A percentile compares a stretch with the other conserved stretches of the same genome.
These are phyloP conservation scores for Ophiosphaerella narmari DNA, from an alignment of 2,329 filamentous ascomycete species.

Conservation along the genomic window DNA sequence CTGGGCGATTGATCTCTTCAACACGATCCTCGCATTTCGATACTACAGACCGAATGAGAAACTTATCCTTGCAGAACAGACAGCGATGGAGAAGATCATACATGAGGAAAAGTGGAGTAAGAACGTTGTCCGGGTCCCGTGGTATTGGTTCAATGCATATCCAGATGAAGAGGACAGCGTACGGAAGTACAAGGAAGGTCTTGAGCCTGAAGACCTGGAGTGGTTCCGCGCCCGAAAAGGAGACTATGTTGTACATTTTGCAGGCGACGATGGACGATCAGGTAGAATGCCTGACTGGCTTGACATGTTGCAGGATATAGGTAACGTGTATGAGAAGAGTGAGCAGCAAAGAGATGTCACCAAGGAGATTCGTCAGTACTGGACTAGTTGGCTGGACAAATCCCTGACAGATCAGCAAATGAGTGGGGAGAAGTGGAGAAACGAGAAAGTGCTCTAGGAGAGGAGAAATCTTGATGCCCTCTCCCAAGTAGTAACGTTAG, in stretches of 20 bases:
- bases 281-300: constrained; percentile 46
- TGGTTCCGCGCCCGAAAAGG: constrained; percentile 46
- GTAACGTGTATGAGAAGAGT: constrained; percentile 28
- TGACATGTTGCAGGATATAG: constrained; percentile 16
- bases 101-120: constrained; percentile 37
- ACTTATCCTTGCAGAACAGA: constrained; percentile 47
- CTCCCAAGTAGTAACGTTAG: not conserved
- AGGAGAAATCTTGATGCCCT: not conserved
- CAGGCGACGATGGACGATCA: constrained; percentile 42
- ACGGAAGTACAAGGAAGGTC: constrained; percentile 30
- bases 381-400: constrained; percentile 6
- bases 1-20: constrained; percentile 48
- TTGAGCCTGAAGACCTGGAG: constrained; percentile 43
- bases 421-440: constrained; percentile 7
- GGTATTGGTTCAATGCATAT: constrained; percentile 53
- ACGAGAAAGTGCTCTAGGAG: not conserved
- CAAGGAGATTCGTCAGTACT: constrained; percentile 29
- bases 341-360: constrained; percentile 27
- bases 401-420: constrained; percentile 9
- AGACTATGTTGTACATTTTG: constrained; percentile 51
- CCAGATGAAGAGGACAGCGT: constrained; percentile 31
- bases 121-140: constrained; percentile 43
- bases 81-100: constrained; percentile 47
- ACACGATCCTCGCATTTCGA: constrained; percentile 45
- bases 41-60: constrained; percentile 43